These are phyloP conservation scores for Vigna radiata DNA, from an alignment of 306 rosid species.

Conservation along the genomic window DNA sequence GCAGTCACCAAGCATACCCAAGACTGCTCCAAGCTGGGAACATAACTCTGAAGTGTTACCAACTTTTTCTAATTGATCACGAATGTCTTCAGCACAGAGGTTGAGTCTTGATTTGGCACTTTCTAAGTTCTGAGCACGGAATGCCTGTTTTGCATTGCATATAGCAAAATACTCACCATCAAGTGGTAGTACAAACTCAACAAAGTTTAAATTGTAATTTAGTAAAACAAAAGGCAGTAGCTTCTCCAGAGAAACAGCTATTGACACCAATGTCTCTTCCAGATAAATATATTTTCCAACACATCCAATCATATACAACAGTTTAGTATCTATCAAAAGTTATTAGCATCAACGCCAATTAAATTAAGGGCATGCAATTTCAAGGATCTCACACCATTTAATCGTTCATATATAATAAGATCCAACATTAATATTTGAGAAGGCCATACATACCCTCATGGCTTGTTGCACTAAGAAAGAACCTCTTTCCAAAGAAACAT, in stretches of 20 bases:
- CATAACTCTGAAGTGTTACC: slow-evolving; percentile 85
- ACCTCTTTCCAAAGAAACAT: slow-evolving; percentile 95
- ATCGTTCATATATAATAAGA: slow-evolving; percentile 31
- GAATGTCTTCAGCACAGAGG: slow-evolving; percentile 81
- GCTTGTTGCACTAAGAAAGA: slow-evolving; percentile 98
- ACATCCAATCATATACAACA: slow-evolving; percentile 26
- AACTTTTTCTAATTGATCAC: slow-evolving; percentile 72
- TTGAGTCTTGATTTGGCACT: slow-evolving; percentile 96
- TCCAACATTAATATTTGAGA: slow-evolving; percentile 6
- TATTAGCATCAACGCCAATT: slow-evolving; percentile 15
- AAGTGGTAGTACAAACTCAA: slow-evolving; percentile 17
- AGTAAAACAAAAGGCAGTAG: slow-evolving; percentile 7
- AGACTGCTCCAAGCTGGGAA: slow-evolving; percentile 98
- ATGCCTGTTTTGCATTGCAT: slow-evolving; percentile 67
- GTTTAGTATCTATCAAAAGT: slow-evolving; percentile 36
- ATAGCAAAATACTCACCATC: slow-evolving; percentile 37
- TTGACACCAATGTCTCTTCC: slow-evolving; percentile 5
- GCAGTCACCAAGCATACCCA: slow-evolving; percentile 99
- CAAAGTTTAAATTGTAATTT: slow-evolving; percentile 10
- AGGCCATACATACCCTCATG: slow-evolving; percentile 79
- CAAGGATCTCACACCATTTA: slow-evolving; percentile 28
- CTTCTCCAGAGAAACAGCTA: slow-evolving; percentile 30
- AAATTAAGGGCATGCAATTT: neutral
- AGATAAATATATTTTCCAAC: slow-evolving; percentile 18
- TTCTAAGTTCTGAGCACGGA: slow-evolving; percentile 88